A percentile compares a stretch with the other conserved stretches of the same genome.
Conservation (phyloP, 306 rosid species). For the Parietaria judaica region DNA sequence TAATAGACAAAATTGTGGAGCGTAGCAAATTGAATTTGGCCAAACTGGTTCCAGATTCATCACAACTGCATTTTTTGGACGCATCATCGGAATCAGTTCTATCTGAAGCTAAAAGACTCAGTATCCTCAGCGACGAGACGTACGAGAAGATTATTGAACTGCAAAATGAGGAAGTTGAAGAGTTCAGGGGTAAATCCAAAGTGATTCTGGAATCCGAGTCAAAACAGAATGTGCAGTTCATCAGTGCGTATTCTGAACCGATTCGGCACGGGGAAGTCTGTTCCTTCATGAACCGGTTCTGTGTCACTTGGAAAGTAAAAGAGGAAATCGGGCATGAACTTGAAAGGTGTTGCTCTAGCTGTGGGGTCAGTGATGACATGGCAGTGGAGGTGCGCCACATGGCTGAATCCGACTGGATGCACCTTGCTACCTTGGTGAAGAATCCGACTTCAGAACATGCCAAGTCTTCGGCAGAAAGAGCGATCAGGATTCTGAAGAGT, state of each 20-base stretch:
- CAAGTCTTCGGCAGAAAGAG: constrained; percentile 54
- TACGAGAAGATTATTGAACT: constrained; percentile 34
- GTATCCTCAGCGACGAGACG: constrained; percentile 57
- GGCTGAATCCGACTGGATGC: constrained; percentile 85
- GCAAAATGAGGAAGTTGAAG: constrained; percentile 57
- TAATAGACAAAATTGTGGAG: constrained; percentile 34
- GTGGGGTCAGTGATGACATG: constrained; percentile 24
- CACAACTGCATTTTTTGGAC: constrained; percentile 65
- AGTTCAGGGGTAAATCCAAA: constrained; percentile 50
- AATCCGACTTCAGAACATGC: constrained; percentile 28
- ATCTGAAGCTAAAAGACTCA: constrained; percentile 56
- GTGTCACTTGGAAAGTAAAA: constrained; percentile 51
- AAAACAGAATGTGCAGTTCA: constrained; percentile 30
- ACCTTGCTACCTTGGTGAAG: constrained; percentile 56
- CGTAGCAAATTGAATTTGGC: constrained; percentile 42
- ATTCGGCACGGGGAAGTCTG: constrained; percentile 43
- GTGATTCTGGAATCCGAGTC: constrained; percentile 22
- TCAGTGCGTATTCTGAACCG: constrained; percentile 23
- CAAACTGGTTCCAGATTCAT: constrained; percentile 34
- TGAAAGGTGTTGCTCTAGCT: constrained; percentile 16
- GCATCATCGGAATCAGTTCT: constrained; percentile 44
- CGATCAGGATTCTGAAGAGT: constrained; percentile 43
- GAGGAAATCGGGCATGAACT: constrained; percentile 20
- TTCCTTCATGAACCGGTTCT: constrained; percentile 78
- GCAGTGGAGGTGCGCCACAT: constrained; percentile 51